Evolutionary conservation across 352 stramenopile species (phyloP), one percentile per base, ranked within the genome.

Genomic region (Phytophthora rubi): DNA sequence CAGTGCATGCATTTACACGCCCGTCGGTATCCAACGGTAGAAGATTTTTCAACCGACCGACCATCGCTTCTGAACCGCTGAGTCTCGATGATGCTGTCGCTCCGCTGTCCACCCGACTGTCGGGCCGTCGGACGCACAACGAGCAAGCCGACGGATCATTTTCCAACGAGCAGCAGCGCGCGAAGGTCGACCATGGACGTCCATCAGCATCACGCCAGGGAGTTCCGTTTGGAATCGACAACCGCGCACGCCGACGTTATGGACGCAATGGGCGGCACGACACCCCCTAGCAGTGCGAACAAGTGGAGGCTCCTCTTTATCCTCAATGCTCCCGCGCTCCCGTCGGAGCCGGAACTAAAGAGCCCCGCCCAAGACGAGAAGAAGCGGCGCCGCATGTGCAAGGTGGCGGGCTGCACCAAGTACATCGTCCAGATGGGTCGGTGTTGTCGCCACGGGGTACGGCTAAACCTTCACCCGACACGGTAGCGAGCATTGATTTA

Each of bases 391-490:
- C 71, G 76, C 16, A 60, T 61, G 59, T 83, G 76, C 58, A 73
- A 71, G 37, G 42, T 73, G 32, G 66, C 70, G 8, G 76, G 70
- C 53, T 83, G 76, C 57, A 33, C 59, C 49, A 78, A 77, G 47
- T 83, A 83, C 64, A 77, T 77, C 18, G 71, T 83, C 51, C 71
- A 81, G 55, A 75, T 73, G 57, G 76, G 76, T 6, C 66, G 75
- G 12, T 84, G 77, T 64, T 77, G 75, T 32, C 65, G 73, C 26
- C 77, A 84, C 30, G 77, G 77, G 42, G 73, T 85, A 47, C 28
- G 55, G 4, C 12, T 16, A 16, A 18, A 47, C 39, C 6, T 47
- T 23, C 44, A 21, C 55, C 28, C n/a, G 2, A 21, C 35, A 52
- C 7, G 15, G 33, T 53, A 39, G 4, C 3, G 6, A 39, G 9